Evolutionary conservation across 768 basidiomycete genomes (phyloP), one percentile per base, ranked within the genome.

Genomic region (Lentinula sp.): DNA sequence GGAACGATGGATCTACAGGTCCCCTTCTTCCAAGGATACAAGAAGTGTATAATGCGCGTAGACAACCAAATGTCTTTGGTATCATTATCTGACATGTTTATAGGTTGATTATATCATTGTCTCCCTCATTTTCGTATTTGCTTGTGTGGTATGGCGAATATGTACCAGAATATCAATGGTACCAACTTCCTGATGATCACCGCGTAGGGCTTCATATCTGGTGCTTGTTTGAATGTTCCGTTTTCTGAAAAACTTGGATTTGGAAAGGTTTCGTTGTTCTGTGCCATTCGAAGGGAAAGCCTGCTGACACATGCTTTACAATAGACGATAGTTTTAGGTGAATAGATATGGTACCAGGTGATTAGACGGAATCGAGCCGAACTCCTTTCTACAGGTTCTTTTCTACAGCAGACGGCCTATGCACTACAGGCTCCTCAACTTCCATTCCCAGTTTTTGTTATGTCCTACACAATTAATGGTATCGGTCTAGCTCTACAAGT

Each of bases 1-100:
- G 90, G 90, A 90, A 87, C 66, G 91, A 91, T 69, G 86, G 85
- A 12, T 80, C 85, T 0, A 82, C 83, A 13, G 91, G 91, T 1
- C 90, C 91, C 1, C 71, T 94, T 18, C 71, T 93, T 4, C 91
- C 89, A 1, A 78, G 84, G 10, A 85, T 93, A 52, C 90, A 89
- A 69, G 69, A 71, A 15, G 54, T 64, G 16, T 63, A 65, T n/a
- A 9, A 57, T 51, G 59, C 64, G 50, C 10, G 48, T 48, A 15
- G 12, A 49, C n/a, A 3, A 58, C 33, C 28, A 16, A 6, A 12
- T 33, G 0, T 16, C 10, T 2, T 33, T 28, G 4, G 18, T 3
- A 6, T 33, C 23, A 41, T 28, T 8, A 20, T 4, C 18, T 33
- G 28, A 43, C 55, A 23, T 9, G 41, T 9, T 15, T 33, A 15